These are phyloP conservation scores for Haplosporangium gracile DNA, from an alignment of 192 early-diverging fungal genomes.

Conservation along the genomic window DNA sequence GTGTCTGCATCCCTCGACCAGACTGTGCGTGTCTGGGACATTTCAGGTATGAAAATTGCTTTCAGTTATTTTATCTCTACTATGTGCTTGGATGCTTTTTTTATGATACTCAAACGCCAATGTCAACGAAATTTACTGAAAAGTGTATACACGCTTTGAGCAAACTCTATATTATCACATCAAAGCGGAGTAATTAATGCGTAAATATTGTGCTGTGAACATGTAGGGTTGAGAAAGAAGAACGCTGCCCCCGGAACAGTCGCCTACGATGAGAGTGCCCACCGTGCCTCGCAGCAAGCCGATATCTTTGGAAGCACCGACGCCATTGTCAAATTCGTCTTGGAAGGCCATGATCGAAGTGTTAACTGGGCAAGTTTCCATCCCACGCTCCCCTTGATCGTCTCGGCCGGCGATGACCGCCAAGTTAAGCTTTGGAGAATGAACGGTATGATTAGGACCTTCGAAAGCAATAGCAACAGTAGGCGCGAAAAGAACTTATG, in stretches of 20 bases:
- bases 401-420: slow-evolving; percentile 96
- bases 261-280: slow-evolving; percentile 62
- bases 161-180: no score
- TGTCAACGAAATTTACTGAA: background rate
- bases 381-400: slow-evolving; percentile 93
- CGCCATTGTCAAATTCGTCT: slow-evolving; percentile 96
- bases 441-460: slow-evolving; percentile 73
- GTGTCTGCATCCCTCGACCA: slow-evolving; percentile 96
- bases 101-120: background rate
- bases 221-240: slow-evolving; percentile 67
- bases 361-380: slow-evolving; percentile 99
- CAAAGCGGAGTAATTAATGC: no score
- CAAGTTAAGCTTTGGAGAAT: slow-evolving; percentile 98
- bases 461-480: background rate
- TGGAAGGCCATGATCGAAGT: slow-evolving; percentile 96
- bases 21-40: slow-evolving; percentile 98
- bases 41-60: slow-evolving; percentile 72
- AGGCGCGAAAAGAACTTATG: no score
- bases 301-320: slow-evolving; percentile 98
- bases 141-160: background rate
- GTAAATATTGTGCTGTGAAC: background rate
- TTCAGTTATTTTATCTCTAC: no score
- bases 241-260: slow-evolving; percentile 73
- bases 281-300: slow-evolving; percentile 72
- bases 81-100: no score